These are phyloP conservation scores for Pyricularia grisea DNA, from an alignment of 2,329 filamentous ascomycete genomes.

Conservation along the genomic window DNA sequence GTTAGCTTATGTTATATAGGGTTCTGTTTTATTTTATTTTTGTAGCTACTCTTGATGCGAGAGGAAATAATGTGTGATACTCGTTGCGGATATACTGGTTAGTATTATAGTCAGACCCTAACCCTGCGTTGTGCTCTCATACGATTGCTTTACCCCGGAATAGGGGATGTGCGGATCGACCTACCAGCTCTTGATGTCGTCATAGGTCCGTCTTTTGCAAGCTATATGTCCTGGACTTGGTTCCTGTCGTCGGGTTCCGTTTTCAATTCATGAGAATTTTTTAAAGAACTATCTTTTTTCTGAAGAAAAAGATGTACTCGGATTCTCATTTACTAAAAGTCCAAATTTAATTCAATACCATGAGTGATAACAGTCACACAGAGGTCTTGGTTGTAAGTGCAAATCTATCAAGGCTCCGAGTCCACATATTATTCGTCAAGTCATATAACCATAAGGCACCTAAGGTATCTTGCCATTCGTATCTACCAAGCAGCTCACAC, in stretches of 20 bases:
- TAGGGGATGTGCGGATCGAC: background rate
- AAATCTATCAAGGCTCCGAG: background rate
- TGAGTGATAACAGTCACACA: constrained; percentile 10
- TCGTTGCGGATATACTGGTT: background rate
- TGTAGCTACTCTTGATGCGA: background rate
- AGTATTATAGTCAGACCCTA: background rate
- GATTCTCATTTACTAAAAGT: background rate
- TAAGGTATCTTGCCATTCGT: background rate
- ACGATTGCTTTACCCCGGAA: background rate
- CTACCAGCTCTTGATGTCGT: background rate
- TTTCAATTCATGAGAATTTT: background rate
- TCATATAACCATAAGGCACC: too few species aligned
- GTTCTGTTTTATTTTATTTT: background rate
- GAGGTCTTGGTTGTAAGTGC: constrained; percentile 10
- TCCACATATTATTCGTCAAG: background rate
- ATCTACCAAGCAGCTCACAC: background rate
- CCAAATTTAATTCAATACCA: background rate
- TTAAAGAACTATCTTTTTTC: background rate
- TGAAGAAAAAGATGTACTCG: background rate
- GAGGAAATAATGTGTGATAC: background rate
- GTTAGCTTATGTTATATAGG: background rate
- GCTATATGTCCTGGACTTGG: background rate
- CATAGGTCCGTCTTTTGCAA: background rate
- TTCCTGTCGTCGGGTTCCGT: background rate
- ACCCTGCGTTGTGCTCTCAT: background rate